Percentiles rank a stretch among this genome's conserved stretches.
These are phyloP conservation scores for Linanthus parryae DNA, from an alignment of 148 eudicot species.

Conservation along the genomic window DNA sequence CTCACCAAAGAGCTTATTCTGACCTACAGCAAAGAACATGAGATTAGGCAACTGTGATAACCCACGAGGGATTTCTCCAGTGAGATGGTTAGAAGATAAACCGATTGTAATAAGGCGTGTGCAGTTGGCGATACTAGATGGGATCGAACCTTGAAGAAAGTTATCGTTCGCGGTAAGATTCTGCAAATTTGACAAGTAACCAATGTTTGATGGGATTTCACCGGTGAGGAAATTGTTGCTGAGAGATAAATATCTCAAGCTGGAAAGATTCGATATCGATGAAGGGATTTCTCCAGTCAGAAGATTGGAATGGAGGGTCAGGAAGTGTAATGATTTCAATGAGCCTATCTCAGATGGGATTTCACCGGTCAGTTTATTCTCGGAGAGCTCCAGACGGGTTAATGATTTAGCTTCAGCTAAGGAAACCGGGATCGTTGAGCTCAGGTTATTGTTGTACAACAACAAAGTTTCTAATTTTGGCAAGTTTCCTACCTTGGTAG, in stretches of 20 bases:
- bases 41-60: conserved; percentile 48
- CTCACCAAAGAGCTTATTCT: conserved; percentile 45
- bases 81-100: conserved; percentile 37
- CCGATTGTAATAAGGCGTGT: conserved; percentile 36
- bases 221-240: conserved; percentile 63
- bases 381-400: conserved; percentile 51
- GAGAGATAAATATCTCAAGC: conserved; percentile 51
- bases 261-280: conserved; percentile 45
- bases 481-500: too few relatives aligned
- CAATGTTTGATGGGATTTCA: conserved; percentile 62
- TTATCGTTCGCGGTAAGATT: conserved; percentile 42
- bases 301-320: conserved; percentile 59
- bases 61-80: conserved; percentile 57
- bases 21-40: conserved; percentile 37
- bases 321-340: conserved; percentile 43
- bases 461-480: conserved; percentile 35
- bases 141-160: conserved; percentile 55
- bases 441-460: conserved; percentile 45
- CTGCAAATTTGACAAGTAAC: conserved; percentile 47
- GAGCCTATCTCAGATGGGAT: conserved; percentile 47
- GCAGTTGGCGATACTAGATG: conserved; percentile 62
- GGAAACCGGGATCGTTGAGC: conserved; percentile 49
- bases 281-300: conserved; percentile 62
- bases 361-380: conserved; percentile 48
- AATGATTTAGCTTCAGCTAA: conserved; percentile 45